Conservation (phyloP, 306 rosid genomes). For the Vigna mungo region DNA sequence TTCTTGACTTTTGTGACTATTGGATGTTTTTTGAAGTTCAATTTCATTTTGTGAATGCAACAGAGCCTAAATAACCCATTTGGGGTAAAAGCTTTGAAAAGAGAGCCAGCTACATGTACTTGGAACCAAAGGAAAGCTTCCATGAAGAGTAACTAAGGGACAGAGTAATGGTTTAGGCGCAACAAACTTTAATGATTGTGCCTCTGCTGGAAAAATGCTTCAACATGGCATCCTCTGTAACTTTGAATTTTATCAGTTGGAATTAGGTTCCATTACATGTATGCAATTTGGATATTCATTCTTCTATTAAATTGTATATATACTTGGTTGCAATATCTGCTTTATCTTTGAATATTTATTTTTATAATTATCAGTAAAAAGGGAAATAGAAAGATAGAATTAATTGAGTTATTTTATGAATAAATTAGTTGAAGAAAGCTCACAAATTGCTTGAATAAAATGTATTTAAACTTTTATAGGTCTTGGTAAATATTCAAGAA, state of each 20-base stretch:
- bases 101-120: slow-evolving; percentile 57
- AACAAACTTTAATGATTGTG: background rate
- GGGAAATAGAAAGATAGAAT: no score
- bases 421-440: no score
- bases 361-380: no score
- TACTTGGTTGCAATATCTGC: background rate
- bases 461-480: no score
- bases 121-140: slow-evolving; percentile 37
- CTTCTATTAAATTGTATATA: background rate
- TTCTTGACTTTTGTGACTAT: background rate
- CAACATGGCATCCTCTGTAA: no score
- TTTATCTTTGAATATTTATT: no score
- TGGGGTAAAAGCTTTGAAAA: slow-evolving; percentile 61
- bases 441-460: no score
- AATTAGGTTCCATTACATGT: background rate
- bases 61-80: slow-evolving; percentile 67
- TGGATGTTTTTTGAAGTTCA: background rate
- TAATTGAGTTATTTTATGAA: no score
- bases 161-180: slow-evolving; percentile 5
- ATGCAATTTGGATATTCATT: background rate
- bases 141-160: slow-evolving; percentile 1
- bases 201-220: no score
- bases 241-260: slow-evolving; percentile 1
- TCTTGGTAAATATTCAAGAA: no score
- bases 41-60: slow-evolving; percentile 13